These are phyloP conservation scores for Chrysosporium queenslandicum DNA, from an alignment of 2,329 filamentous ascomycete species.

Conservation along the genomic window DNA sequence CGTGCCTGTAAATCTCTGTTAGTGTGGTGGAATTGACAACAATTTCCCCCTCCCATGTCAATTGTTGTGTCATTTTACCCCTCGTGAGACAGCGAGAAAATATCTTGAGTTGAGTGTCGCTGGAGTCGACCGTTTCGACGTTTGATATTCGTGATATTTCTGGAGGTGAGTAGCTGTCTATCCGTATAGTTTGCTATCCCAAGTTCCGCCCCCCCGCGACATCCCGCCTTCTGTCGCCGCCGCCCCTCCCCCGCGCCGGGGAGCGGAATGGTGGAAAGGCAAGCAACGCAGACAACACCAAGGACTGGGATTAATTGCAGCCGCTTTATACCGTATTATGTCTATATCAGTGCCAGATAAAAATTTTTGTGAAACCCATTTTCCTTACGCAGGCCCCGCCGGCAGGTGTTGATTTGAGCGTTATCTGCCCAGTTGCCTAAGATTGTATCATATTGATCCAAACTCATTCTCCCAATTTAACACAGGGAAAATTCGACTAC, in stretches of 20 bases:
- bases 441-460: too few relatives aligned
- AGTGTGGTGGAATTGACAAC: background rate
- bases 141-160: background rate
- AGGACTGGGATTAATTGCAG: too few relatives aligned
- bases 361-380: too few relatives aligned
- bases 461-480: background rate
- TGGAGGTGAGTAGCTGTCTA: background rate
- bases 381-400: too few relatives aligned
- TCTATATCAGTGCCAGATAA: too few relatives aligned
- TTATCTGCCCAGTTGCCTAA: too few relatives aligned
- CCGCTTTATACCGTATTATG: too few relatives aligned
- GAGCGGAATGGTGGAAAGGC: background rate
- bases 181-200: background rate
- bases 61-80: background rate
- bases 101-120: background rate
- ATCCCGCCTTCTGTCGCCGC: background rate
- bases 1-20: conserved; percentile 5
- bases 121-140: background rate
- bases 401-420: too few relatives aligned
- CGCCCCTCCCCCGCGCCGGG: background rate
- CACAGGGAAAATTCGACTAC: background rate
- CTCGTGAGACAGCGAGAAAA: background rate
- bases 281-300: too few relatives aligned
- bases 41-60: background rate
- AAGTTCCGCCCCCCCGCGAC: conserved; percentile 1